Base-by-base conservation (phyloP, 2,329 filamentous ascomycete species). In the Ophiostoma sp. region DNA sequence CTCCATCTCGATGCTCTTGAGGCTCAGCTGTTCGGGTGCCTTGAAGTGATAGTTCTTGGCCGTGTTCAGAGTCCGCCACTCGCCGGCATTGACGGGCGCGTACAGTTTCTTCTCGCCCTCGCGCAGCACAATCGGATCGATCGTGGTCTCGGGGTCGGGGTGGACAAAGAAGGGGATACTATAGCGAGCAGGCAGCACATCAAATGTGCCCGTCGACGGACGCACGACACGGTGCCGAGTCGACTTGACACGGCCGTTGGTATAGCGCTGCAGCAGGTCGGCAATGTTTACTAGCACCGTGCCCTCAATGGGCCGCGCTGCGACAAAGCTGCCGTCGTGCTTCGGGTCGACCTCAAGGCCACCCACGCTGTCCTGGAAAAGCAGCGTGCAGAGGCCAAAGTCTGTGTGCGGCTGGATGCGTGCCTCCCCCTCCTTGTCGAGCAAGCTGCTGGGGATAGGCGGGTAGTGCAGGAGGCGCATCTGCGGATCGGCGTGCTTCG, bases 231-330 rank as follows among this genome's bases (percentile, higher is more conserved):
- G 62, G 35, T 65, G 62, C 13, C 62, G 68, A 20, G 68, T 69
- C 17, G 36, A 65, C 41, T 33, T n/a, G 31, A 67, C 44, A 13
- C 64, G 62, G 11, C 64, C 68, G 23, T 69, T 69, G 68, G 68
- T 67, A 17, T 36, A 52, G 23, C 68, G 68, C 62, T 67, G 68
- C 62, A 67, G 64, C n/a, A 69, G 68, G 15, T 60, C 62, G 31
- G 44, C 68, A 57, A 67, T 67, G 64, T 69, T 69, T 31, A 69
- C 64, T 44, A 69, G 62, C 31, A 67, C 62, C 13, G 68, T 69
- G 62, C 68, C 68, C 5, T 54, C 39, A 11, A 65, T 23, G 35
- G 62, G 62, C 20, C 7, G 62, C 35, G 62, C 62, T 7, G 62
- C 17, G 8, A 65, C 62, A 65, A 65, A 65, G 20, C 27, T 35